Percentiles rank a stretch among this genome's conserved stretches.
phyloP scores from a whole-genome alignment of 108 stramenopile genomes.

The Conticribra weissflogii region DNA sequence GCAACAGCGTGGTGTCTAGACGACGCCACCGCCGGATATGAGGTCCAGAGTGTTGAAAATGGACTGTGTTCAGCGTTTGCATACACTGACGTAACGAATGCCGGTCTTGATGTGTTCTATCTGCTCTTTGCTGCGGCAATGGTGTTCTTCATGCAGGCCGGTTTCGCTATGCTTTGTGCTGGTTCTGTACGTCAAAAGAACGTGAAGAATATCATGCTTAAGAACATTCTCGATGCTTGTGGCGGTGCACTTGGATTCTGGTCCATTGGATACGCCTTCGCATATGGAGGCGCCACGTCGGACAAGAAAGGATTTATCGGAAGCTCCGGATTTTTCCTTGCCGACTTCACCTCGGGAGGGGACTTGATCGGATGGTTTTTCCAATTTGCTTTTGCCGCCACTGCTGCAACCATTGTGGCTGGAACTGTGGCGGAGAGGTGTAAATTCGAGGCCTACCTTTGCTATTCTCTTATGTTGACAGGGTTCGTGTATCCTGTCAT shows the following conservation, averaged over 20 bases:
- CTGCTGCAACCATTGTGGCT: slow-evolving; percentile 69
- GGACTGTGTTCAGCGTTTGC: slow-evolving; percentile 9
- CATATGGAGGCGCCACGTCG: slow-evolving; percentile 42
- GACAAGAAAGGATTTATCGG: slow-evolving; percentile 37
- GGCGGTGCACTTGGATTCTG: slow-evolving; percentile 64
- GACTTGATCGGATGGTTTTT: slow-evolving; percentile 75
- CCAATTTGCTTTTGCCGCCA: slow-evolving; percentile 82
- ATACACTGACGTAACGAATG: background rate
- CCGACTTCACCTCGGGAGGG: slow-evolving; percentile 1
- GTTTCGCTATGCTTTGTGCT: slow-evolving; percentile 85
- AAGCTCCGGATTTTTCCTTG: slow-evolving; percentile 37
- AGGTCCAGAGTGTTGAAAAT: background rate
- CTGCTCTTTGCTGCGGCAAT: slow-evolving; percentile 43
- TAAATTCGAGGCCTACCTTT: slow-evolving; percentile 81
- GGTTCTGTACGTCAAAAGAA: slow-evolving; percentile 66
- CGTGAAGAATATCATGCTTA: slow-evolving; percentile 62
- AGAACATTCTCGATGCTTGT: slow-evolving; percentile 70
- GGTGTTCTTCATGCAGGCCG: slow-evolving; percentile 76
- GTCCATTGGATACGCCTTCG: slow-evolving; percentile 61
- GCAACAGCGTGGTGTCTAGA: slow-evolving; percentile 1
- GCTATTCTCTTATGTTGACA: slow-evolving; percentile 69
- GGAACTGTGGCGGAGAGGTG: slow-evolving; percentile 78
- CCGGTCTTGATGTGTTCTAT: slow-evolving; percentile 42
- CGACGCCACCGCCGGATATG: background rate
- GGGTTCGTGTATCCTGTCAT: slow-evolving; percentile 91